These are phyloP conservation scores for Anthracocystis panici-leucophaei DNA, from an alignment of 1,284 basidiomycete species.

Conservation along the genomic window DNA sequence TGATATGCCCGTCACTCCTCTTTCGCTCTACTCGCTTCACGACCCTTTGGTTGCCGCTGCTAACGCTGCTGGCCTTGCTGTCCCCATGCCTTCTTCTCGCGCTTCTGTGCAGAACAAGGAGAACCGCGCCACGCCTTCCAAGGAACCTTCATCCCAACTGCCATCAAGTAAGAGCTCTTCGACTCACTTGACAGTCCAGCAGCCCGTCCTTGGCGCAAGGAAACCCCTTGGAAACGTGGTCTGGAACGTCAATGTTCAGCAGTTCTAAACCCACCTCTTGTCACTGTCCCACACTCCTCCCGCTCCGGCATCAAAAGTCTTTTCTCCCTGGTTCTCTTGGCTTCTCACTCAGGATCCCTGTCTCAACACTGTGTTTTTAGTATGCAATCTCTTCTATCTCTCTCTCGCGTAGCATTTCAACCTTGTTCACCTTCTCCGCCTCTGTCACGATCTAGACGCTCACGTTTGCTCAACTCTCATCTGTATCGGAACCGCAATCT, in stretches of 20 bases:
- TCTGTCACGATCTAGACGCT: conserved; percentile 22
- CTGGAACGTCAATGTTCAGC: conserved; percentile 51
- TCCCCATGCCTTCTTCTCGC: conserved; percentile 37
- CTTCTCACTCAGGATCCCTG: conserved; percentile 3
- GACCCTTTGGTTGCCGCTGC: conserved; percentile 58
- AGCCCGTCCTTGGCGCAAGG: conserved; percentile 35
- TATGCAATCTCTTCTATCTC: conserved; percentile 21
- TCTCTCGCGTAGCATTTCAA: background rate
- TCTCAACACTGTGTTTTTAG: conserved; percentile 43
- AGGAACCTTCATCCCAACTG: conserved; percentile 16
- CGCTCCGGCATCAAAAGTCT: conserved; percentile 13
- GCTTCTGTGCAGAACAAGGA: conserved; percentile 40
- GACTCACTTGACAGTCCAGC: conserved; percentile 40
- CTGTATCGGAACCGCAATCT: conserved; percentile 31
- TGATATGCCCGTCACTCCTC: conserved; percentile 68
- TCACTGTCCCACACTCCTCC: background rate
- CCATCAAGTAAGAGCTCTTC: conserved; percentile 36
- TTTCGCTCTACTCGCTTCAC: conserved; percentile 65
- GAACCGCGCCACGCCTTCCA: conserved; percentile 18
- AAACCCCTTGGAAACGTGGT: conserved; percentile 41
- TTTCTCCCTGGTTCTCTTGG: conserved; percentile 14
- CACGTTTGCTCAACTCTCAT: conserved; percentile 1
- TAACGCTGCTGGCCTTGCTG: conserved; percentile 37
- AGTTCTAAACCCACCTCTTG: conserved; percentile 23
- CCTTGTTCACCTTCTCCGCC: background rate